Evolutionary conservation across 2,329 filamentous ascomycete genomes (phyloP).

Genomic region (Ophiocordyceps unilateralis): DNA sequence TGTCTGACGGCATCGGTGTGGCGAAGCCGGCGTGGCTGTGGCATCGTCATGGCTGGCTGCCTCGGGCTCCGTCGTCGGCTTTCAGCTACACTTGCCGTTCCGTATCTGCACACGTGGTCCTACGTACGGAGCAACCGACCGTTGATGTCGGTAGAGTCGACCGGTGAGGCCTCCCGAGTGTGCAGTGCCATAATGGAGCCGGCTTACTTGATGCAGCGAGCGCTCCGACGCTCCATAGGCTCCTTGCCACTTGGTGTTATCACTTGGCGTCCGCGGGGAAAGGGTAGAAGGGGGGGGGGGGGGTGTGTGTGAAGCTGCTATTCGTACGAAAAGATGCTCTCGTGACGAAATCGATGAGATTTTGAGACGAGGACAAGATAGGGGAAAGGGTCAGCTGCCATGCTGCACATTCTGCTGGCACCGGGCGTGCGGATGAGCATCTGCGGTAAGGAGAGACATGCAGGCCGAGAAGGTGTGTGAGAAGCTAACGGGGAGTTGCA

Average conservation of each 20-base stretch:
- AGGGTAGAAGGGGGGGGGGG: too few relatives aligned
- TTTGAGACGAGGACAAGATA: not conserved
- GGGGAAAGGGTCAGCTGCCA: not conserved
- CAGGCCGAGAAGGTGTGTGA: constrained; percentile 1
- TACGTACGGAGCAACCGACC: too few relatives aligned
- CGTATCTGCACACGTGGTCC: too few relatives aligned
- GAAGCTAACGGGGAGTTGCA: not conserved
- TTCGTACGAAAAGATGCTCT: too few relatives aligned
- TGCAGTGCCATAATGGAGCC: too few relatives aligned
- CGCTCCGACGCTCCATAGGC: not conserved
- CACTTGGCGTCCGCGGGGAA: not conserved
- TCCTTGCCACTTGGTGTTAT: not conserved
- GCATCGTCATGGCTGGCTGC: not conserved
- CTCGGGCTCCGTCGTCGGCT: not conserved
- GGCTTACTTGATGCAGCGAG: too few relatives aligned
- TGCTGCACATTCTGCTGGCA: not conserved
- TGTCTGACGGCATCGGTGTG: constrained; percentile 3
- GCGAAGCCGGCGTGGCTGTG: not conserved
- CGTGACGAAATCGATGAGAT: too few relatives aligned
- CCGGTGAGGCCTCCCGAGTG: too few relatives aligned
- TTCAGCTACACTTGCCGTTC: too few relatives aligned
- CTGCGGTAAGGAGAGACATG: constrained; percentile 3
- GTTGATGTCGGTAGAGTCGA: too few relatives aligned
- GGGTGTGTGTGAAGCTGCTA: too few relatives aligned
- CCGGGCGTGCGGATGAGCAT: not conserved